These are phyloP conservation scores for Wickerhamomyces xylosicus DNA, from an alignment of 805 yeast genomes.

Conservation along the genomic window DNA sequence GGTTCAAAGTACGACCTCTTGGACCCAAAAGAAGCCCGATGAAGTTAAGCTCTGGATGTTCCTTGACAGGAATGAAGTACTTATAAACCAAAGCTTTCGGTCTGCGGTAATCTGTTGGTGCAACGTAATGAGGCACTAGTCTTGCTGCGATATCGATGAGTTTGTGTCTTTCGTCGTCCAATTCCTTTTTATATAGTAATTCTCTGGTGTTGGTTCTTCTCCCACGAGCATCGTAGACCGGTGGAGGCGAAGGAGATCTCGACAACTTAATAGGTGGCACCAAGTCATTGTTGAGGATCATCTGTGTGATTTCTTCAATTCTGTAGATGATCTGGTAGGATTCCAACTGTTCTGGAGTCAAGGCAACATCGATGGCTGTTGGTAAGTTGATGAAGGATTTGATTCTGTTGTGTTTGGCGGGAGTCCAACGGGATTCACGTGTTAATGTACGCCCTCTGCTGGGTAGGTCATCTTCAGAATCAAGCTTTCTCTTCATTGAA, in stretches of 20 bases:
- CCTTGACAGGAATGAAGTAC: conserved; percentile 73
- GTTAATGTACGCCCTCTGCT: conserved; percentile 8
- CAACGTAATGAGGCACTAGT: conserved; percentile 62
- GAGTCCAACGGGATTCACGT: conserved; percentile 10
- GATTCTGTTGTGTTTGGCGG: conserved; percentile 7
- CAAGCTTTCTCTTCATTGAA: not conserved
- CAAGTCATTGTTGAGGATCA: conserved; percentile 40
- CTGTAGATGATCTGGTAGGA: conserved; percentile 62
- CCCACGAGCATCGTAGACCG: conserved; percentile 76
- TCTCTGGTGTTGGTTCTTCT: conserved; percentile 82
- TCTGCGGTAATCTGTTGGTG: conserved; percentile 69
- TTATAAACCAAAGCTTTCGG: conserved; percentile 73
- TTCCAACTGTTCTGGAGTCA: conserved; percentile 72
- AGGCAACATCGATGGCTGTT: conserved; percentile 31
- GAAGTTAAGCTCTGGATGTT: conserved; percentile 87
- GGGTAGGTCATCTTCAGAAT: not conserved
- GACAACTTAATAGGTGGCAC: conserved; percentile 36
- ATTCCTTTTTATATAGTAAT: conserved; percentile 42
- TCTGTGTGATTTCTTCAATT: conserved; percentile 68
- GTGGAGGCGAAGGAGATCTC: conserved; percentile 85
- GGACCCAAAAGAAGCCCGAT: conserved; percentile 91
- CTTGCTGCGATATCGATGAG: conserved; percentile 69
- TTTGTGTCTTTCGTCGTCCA: conserved; percentile 73
- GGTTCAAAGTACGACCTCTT: conserved; percentile 81
- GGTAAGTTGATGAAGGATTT: conserved; percentile 22